phyloP scores from a whole-genome alignment of 106 monocot species.

The Ottelia alismoides region DNA sequence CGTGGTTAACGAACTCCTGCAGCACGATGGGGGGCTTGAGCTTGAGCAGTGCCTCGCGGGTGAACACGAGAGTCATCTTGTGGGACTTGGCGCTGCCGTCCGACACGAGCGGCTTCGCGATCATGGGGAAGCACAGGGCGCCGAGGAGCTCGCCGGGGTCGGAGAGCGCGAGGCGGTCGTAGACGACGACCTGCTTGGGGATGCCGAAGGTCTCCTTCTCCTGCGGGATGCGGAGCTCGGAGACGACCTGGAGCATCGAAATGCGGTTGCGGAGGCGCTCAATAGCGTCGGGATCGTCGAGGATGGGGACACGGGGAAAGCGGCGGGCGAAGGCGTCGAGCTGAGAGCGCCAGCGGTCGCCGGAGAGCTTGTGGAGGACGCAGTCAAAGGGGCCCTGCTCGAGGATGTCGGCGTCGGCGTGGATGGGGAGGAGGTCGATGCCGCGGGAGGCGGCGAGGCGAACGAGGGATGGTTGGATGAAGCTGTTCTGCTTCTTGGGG shows the following conservation, averaged over 20 bases:
- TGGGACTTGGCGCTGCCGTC: slow-evolving; percentile 52
- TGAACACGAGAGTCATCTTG: slow-evolving; percentile 48
- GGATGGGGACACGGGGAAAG: slow-evolving; percentile 25
- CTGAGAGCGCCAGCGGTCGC: slow-evolving; percentile 23
- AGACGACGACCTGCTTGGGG: slow-evolving; percentile 36
- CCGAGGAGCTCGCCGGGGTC: slow-evolving; percentile 15
- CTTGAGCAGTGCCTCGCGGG: slow-evolving; percentile 23
- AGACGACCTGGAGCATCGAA: slow-evolving; percentile 49
- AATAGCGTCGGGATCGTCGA: slow-evolving; percentile 34
- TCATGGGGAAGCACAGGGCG: slow-evolving; percentile 33
- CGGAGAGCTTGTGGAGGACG: slow-evolving; percentile 52
- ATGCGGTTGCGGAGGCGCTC: slow-evolving; percentile 41
- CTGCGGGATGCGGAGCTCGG: slow-evolving; percentile 10
- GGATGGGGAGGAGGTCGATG: slow-evolving; percentile 46
- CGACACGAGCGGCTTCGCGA: slow-evolving; percentile 50
- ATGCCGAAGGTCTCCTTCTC: slow-evolving; percentile 30
- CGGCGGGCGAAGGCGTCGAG: slow-evolving; percentile 16
- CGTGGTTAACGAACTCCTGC: slow-evolving; percentile 66
- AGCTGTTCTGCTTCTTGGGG: slow-evolving; percentile 36
- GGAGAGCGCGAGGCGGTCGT: slow-evolving; percentile 17
- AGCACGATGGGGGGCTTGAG: slow-evolving; percentile 49
- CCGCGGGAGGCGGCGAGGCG: slow-evolving; percentile 20
- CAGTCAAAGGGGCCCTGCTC: slow-evolving; percentile 32
- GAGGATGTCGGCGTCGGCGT: slow-evolving; percentile 21
- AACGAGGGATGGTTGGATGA: slow-evolving; percentile 43